Percentiles rank a stretch among this genome's conserved stretches.
These are phyloP conservation scores for Sarcomyxa edulis DNA, from an alignment of 768 basidiomycete genomes.

Conservation along the genomic window DNA sequence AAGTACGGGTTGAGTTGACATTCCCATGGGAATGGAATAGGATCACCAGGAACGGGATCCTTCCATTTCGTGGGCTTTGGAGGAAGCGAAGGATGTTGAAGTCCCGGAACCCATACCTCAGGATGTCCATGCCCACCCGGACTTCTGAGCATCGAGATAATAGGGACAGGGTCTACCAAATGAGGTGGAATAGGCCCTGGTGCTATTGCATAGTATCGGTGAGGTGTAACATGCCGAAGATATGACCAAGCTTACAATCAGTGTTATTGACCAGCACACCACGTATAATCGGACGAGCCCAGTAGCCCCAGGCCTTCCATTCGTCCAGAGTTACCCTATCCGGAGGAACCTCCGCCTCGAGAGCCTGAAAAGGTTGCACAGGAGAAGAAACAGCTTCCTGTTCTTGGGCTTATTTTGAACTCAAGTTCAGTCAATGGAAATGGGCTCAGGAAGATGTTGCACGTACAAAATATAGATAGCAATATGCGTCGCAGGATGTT, in stretches of 20 bases:
- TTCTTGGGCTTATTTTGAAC: too few relatives aligned
- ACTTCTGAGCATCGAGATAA: conserved; percentile 28
- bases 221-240: neutral
- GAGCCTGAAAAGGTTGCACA: too few relatives aligned
- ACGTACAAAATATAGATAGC: too few relatives aligned
- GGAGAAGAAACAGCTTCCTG: too few relatives aligned
- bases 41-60: conserved; percentile 29
- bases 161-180: conserved; percentile 19
- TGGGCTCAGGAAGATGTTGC: too few relatives aligned
- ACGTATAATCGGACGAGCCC: conserved; percentile 41
- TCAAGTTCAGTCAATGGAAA: too few relatives aligned
- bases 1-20: conserved; percentile 57
- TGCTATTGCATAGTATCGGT: conserved; percentile 6
- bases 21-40: conserved; percentile 41
- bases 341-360: too few relatives aligned
- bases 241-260: conserved; percentile 29
- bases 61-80: conserved; percentile 43
- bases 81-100: conserved; percentile 44
- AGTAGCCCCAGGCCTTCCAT: conserved; percentile 54
- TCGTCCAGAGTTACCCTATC: too few relatives aligned
- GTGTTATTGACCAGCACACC: conserved; percentile 34
- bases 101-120: conserved; percentile 44
- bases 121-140: conserved; percentile 27
- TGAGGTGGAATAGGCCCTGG: conserved; percentile 17
- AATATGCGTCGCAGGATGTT: too few relatives aligned